phyloP scores from a whole-genome alignment of 2,329 filamentous ascomycete genomes.

The Pseudogymnoascus destructans region DNA sequence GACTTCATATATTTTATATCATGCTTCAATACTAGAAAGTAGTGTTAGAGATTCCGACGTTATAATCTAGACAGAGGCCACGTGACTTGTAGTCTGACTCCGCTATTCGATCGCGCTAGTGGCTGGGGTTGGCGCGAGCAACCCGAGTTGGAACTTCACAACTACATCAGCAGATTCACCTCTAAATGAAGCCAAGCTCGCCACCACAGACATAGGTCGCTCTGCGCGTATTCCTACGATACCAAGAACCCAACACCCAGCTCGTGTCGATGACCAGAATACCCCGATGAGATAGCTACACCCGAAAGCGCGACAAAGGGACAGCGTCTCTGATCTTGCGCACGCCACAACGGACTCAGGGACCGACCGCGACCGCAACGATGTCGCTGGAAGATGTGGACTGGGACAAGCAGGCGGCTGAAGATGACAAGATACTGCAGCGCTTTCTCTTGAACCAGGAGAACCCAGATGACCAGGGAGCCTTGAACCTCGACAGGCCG shows the following conservation, averaged over 20 bases:
- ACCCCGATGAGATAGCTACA: slow-evolving; percentile 8
- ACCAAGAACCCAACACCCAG: not conserved
- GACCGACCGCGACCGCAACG: not conserved
- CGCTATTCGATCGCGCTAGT: slow-evolving; percentile 6
- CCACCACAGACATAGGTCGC: not conserved
- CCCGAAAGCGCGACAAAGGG: slow-evolving; percentile 1
- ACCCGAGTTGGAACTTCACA: slow-evolving; percentile 3
- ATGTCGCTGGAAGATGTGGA: slow-evolving; percentile 24
- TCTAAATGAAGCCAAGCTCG: not conserved
- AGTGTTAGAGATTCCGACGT: not conserved
- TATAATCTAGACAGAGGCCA: not conserved
- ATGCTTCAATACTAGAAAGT: not conserved
- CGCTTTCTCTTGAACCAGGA: slow-evolving; percentile 33
- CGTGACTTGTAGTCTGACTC: not conserved
- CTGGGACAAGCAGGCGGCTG: slow-evolving; percentile 33
- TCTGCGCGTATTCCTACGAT: slow-evolving; percentile 2
- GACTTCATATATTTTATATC: not conserved
- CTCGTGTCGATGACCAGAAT: not conserved
- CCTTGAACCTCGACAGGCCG: slow-evolving; percentile 33
- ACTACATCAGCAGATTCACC: slow-evolving; percentile 9
- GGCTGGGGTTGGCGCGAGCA: slow-evolving; percentile 7
- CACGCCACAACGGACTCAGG: not conserved
- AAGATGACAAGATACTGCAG: slow-evolving; percentile 37
- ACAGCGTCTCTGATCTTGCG: not conserved
- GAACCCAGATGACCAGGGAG: slow-evolving; percentile 26